Conservation (phyloP, 2,329 filamentous ascomycete species). For the Septoria petroselini region DNA sequence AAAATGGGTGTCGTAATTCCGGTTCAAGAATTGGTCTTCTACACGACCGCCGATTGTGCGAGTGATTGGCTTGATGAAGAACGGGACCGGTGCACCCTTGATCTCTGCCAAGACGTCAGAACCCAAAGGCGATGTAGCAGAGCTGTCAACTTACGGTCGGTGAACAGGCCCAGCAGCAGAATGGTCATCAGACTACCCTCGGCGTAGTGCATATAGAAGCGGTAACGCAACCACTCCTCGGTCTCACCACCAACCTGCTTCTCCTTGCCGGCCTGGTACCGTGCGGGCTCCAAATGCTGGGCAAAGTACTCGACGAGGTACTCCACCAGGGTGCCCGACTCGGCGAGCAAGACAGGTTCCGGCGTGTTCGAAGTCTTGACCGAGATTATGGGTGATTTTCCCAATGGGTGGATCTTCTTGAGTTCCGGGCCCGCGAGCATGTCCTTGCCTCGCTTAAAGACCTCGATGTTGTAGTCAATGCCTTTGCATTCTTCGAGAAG, state of each 20-base stretch:
- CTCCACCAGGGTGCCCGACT: slow-evolving; percentile 77
- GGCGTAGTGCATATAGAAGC: slow-evolving; percentile 75
- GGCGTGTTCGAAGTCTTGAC: slow-evolving; percentile 51
- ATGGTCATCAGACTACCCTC: slow-evolving; percentile 80
- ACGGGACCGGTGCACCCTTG: slow-evolving; percentile 57
- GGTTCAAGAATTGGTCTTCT: slow-evolving; percentile 45
- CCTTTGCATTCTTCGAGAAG: slow-evolving; percentile 74
- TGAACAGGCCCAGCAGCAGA: slow-evolving; percentile 62
- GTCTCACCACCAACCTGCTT: slow-evolving; percentile 57
- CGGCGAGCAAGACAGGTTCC: slow-evolving; percentile 65
- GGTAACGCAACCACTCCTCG: slow-evolving; percentile 59
- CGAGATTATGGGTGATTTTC: slow-evolving; percentile 78
- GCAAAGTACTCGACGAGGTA: slow-evolving; percentile 72
- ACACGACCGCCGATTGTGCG: slow-evolving; percentile 52
- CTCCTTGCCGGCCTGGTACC: slow-evolving; percentile 54
- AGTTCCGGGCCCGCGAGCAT: slow-evolving; percentile 72
- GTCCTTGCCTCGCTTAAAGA: slow-evolving; percentile 66
- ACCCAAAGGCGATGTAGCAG: not conserved
- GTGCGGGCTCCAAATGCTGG: slow-evolving; percentile 50
- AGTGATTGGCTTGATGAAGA: slow-evolving; percentile 67
- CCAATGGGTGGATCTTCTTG: slow-evolving; percentile 75
- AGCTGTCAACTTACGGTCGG: slow-evolving; percentile 48
- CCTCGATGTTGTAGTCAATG: slow-evolving; percentile 73
- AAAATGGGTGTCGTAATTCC: slow-evolving; percentile 50
- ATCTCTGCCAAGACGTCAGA: slow-evolving; percentile 28